A percentile compares a stretch with the other conserved stretches of the same genome.
These are phyloP conservation scores for Apostasia shenzhenica DNA, from an alignment of 106 monocot species.

Conservation along the genomic window DNA sequence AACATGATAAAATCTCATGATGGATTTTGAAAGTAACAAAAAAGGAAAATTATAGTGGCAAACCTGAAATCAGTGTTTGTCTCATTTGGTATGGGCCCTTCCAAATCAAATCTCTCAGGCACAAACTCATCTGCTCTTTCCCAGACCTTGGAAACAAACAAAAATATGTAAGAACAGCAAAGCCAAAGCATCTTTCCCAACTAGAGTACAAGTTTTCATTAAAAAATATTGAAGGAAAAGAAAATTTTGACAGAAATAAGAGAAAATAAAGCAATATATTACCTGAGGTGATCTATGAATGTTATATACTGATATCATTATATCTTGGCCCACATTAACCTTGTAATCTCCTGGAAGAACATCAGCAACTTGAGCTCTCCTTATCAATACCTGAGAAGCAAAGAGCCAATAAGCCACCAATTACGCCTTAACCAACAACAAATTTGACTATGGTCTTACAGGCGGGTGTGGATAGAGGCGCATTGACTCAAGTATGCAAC, in stretches of 20 bases:
- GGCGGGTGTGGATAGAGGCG: slow-evolving; percentile 98
- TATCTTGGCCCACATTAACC: slow-evolving; percentile 83
- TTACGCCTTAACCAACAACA: too few species aligned
- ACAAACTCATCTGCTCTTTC: slow-evolving; percentile 89
- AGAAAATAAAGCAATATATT: not conserved
- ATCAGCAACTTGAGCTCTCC: slow-evolving; percentile 81
- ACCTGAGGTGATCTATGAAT: slow-evolving; percentile 90
- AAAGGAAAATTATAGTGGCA: not conserved
- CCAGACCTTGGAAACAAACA: slow-evolving; percentile 70
- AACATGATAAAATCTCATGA: too few species aligned
- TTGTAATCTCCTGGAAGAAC: slow-evolving; percentile 90
- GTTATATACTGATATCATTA: slow-evolving; percentile 98
- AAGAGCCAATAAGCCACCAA: not conserved
- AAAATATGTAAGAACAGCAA: slow-evolving; percentile 8
- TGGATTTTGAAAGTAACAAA: too few species aligned
- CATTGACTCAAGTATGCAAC: slow-evolving; percentile 94
- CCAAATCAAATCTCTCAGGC: slow-evolving; percentile 89
- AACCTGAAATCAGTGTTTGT: slow-evolving; percentile 96
- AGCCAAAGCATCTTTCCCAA: not conserved
- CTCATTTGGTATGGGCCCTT: slow-evolving; percentile 88
- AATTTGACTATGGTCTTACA: slow-evolving; percentile 23
- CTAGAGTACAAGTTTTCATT: not conserved
- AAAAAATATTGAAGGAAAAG: not conserved
- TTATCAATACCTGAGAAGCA: slow-evolving; percentile 69
- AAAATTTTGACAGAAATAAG: not conserved